phyloP scores from a whole-genome alignment of 2,329 filamentous ascomycete genomes.

The Rutstroemia sydowiana region DNA sequence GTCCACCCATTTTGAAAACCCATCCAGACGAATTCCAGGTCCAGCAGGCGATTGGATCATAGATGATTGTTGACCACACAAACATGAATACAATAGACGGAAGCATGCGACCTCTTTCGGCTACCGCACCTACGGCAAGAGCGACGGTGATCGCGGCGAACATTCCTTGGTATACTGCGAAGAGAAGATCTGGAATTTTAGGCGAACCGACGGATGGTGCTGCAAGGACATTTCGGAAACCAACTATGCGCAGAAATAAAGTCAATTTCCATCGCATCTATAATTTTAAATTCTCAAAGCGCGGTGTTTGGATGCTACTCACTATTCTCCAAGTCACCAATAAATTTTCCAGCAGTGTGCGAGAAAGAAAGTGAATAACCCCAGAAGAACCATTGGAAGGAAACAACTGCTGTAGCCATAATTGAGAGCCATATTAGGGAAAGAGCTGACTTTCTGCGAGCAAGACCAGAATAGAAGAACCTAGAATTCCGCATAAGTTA shows the following conservation, averaged over 20 bases:
- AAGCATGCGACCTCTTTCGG: conserved; percentile 81
- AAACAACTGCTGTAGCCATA: conserved; percentile 76
- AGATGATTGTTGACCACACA: conserved; percentile 82
- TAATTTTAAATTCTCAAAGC: too few relatives aligned
- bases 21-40: conserved; percentile 83
- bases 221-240: conserved; percentile 67
- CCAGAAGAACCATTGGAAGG: conserved; percentile 77
- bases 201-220: conserved; percentile 70
- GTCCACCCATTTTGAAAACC: conserved; percentile 69
- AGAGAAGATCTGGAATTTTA: conserved; percentile 77
- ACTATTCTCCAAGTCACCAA: conserved; percentile 68
- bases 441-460: conserved; percentile 79
- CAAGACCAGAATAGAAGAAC: conserved; percentile 90
- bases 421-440: conserved; percentile 87
- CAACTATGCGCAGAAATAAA: conserved; percentile 38
- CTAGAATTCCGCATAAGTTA: conserved; percentile 19
- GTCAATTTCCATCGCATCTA: not conserved
- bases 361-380: conserved; percentile 40
- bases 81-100: conserved; percentile 91
- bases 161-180: conserved; percentile 83
- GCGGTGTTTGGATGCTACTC: too few relatives aligned
- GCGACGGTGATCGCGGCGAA: conserved; percentile 82
- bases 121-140: conserved; percentile 75
- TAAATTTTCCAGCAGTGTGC: conserved; percentile 51
- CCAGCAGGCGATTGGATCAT: conserved; percentile 92